These are phyloP conservation scores for Lasiosphaeria ovina DNA, from an alignment of 495 filamentous ascomycete species.

Conservation along the genomic window DNA sequence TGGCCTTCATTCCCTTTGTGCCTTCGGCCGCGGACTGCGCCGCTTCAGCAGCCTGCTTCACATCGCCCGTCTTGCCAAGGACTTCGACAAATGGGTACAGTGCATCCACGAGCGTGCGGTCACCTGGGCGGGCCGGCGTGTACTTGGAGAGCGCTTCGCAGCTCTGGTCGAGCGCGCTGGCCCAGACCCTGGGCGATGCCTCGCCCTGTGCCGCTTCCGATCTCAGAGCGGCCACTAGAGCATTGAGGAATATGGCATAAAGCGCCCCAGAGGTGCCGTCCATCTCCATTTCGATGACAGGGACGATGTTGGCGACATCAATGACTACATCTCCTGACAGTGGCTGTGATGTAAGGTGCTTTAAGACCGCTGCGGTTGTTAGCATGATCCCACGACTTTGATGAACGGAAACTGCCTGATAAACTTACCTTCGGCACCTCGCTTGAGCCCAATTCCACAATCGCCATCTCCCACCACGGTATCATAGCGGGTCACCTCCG, in stretches of 20 bases:
- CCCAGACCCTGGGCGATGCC: conserved; percentile 63
- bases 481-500: conserved; percentile 83
- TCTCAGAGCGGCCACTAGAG: conserved; percentile 74
- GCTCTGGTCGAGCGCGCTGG: conserved; percentile 67
- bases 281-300: conserved; percentile 84
- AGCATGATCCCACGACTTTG: background rate
- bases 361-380: conserved; percentile 58
- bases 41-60: conserved; percentile 70
- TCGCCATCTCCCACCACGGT: conserved; percentile 94
- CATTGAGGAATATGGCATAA: conserved; percentile 94
- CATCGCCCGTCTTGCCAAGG: conserved; percentile 59
- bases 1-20: conserved; percentile 90
- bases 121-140: conserved; percentile 85
- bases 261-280: conserved; percentile 94
- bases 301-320: conserved; percentile 73
- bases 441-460: conserved; percentile 85
- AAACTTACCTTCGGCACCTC: conserved; percentile 74
- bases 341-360: conserved; percentile 56
- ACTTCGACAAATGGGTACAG: conserved; percentile 81
- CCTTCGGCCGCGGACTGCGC: conserved; percentile 72
- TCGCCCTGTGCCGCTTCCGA: conserved; percentile 44
- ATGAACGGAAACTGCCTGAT: background rate
- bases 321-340: conserved; percentile 66
- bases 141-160: conserved; percentile 71
- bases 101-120: conserved; percentile 89